These are phyloP conservation scores for Coemansia sp. DNA, from an alignment of 192 early-diverging fungal genomes.

Conservation along the genomic window DNA sequence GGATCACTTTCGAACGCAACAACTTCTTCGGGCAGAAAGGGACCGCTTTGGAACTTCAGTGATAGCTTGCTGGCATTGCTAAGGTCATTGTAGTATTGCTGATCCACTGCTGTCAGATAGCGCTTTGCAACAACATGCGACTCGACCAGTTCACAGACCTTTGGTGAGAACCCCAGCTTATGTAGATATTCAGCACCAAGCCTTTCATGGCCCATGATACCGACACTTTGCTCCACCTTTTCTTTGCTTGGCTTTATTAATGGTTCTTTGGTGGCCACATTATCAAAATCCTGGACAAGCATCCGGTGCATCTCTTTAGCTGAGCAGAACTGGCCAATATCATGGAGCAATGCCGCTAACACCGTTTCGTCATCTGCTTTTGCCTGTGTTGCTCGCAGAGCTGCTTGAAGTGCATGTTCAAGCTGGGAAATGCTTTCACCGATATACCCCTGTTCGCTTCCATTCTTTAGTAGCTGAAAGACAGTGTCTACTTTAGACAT, in stretches of 20 bases:
- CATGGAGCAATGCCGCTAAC: constrained; percentile 59
- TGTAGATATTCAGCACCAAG: constrained; percentile 60
- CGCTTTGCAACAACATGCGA: constrained; percentile 61
- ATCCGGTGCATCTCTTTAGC: constrained; percentile 53
- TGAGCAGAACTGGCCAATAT: constrained; percentile 62
- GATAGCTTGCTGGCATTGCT: constrained; percentile 58
- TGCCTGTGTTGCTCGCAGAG: constrained; percentile 43
- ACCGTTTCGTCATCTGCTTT: constrained; percentile 55
- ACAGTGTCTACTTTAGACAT: constrained; percentile 35
- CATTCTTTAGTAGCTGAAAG: constrained; percentile 54
- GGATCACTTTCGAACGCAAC: constrained; percentile 55
- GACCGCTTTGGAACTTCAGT: constrained; percentile 57
- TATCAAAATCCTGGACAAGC: constrained; percentile 39
- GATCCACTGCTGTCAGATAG: constrained; percentile 58
- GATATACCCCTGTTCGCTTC: constrained; percentile 58
- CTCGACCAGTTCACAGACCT: constrained; percentile 56
- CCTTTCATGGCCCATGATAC: constrained; percentile 57
- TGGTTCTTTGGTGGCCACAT: neutral
- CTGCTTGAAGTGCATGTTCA: constrained; percentile 61
- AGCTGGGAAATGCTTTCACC: constrained; percentile 60
- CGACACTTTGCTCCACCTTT: constrained; percentile 15
- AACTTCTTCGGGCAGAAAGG: constrained; percentile 48
- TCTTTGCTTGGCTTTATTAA: too few relatives aligned
- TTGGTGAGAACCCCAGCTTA: constrained; percentile 57
- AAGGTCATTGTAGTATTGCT: constrained; percentile 49